phyloP scores from a whole-genome alignment of 1,284 basidiomycete species.

The Ustilago shanxiensis region DNA sequence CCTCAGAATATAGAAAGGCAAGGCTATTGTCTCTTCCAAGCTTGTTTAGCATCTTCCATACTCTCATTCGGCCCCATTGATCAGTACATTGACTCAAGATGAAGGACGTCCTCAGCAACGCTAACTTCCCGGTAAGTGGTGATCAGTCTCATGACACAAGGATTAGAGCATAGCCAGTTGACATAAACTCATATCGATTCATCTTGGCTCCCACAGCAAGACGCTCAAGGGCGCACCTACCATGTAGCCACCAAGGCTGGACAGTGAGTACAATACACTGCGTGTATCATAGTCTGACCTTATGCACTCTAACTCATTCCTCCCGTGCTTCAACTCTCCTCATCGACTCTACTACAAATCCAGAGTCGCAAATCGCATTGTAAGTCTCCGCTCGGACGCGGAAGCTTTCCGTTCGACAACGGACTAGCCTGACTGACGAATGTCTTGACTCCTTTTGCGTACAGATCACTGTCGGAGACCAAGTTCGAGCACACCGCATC shows the following conservation, averaged over 20 bases:
- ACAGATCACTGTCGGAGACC: conserved; percentile 79
- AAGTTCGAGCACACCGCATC: conserved; percentile 78
- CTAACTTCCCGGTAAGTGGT: conserved; percentile 58
- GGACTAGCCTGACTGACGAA: not conserved
- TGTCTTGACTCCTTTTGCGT: not conserved
- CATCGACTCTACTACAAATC: too few species aligned
- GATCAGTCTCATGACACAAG: not conserved
- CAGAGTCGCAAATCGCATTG: conserved; percentile 80
- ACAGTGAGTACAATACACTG: conserved; percentile 34
- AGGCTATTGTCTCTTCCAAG: not conserved
- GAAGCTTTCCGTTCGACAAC: too few species aligned
- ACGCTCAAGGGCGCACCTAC: conserved; percentile 53
- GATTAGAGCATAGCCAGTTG: not conserved
- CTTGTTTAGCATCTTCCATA: not conserved
- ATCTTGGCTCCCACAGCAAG: conserved; percentile 28
- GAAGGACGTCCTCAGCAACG: conserved; percentile 59
- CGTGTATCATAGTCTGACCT: too few species aligned
- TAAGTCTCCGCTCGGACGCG: conserved; percentile 11
- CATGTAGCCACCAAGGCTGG: conserved; percentile 55
- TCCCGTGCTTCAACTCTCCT: too few species aligned
- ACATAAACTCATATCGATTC: not conserved
- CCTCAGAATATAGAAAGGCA: not conserved
- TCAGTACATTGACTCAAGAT: conserved; percentile 23
- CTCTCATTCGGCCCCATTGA: not conserved
- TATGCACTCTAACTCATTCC: not conserved